Conservation (phyloP, 2,329 filamentous ascomycete genomes). For the Penicillium digitatum region DNA sequence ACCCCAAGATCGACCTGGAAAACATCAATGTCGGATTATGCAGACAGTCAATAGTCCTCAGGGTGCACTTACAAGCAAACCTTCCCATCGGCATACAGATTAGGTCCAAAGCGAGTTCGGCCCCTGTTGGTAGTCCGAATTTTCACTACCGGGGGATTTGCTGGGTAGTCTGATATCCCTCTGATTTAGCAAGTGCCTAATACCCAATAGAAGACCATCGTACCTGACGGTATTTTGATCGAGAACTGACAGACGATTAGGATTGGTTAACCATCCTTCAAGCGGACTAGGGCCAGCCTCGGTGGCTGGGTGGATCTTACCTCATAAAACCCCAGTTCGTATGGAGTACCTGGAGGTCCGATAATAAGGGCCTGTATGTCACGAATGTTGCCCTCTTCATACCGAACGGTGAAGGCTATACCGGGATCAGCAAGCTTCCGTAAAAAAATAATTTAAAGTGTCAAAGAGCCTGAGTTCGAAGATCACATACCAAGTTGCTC, state of each 20-base stretch:
- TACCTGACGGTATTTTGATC: slow-evolving; percentile 73
- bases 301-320: slow-evolving; percentile 46
- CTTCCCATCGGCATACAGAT: slow-evolving; percentile 87
- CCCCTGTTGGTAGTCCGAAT: slow-evolving; percentile 86
- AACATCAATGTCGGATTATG: slow-evolving; percentile 15
- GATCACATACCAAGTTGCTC: slow-evolving; percentile 12
- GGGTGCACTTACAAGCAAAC: slow-evolving; percentile 72
- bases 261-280: neutral
- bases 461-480: neutral
- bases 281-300: neutral
- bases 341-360: slow-evolving; percentile 88
- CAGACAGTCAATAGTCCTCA: neutral
- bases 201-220: neutral
- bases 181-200: neutral
- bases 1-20: slow-evolving; percentile 78
- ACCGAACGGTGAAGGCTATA: slow-evolving; percentile 78
- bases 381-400: slow-evolving; percentile 81
- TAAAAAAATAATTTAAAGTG: neutral
- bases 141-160: slow-evolving; percentile 56
- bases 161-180: slow-evolving; percentile 73
- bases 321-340: slow-evolving; percentile 97
- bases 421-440: slow-evolving; percentile 14
- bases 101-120: slow-evolving; percentile 87
- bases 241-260: slow-evolving; percentile 56
- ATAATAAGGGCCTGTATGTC: slow-evolving; percentile 84